Percentiles rank a stretch among this genome's conserved stretches.
Conservation (phyloP, 495 filamentous ascomycete species). For the Tuber calosporum region DNA sequence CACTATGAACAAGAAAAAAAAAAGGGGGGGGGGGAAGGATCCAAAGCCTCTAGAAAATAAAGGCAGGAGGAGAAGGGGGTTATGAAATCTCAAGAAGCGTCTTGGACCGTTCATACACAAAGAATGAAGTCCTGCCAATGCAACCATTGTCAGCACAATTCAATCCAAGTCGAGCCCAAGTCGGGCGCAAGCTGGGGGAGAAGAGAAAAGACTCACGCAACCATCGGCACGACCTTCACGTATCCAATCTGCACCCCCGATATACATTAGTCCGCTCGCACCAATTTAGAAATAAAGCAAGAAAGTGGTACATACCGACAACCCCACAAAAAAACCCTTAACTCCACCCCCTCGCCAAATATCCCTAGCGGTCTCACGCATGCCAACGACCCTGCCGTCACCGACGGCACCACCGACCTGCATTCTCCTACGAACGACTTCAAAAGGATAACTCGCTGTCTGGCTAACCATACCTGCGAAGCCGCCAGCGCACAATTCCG, state of each 20-base stretch:
- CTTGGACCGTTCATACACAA: constrained; percentile 78
- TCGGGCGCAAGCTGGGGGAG: constrained; percentile 42
- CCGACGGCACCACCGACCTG: constrained; percentile 92
- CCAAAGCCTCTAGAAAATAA: neutral
- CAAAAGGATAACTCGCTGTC: constrained; percentile 84
- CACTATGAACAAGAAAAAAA: neutral
- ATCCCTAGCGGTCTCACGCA: constrained; percentile 65
- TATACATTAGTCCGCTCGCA: neutral
- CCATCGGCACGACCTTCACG: constrained; percentile 87
- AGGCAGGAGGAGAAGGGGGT: constrained; percentile 1
- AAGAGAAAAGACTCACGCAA: constrained; percentile 59
- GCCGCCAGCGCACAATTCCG: constrained; percentile 76
- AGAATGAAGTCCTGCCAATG: constrained; percentile 45
- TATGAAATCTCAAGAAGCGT: constrained; percentile 60
- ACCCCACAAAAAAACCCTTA: constrained; percentile 81
- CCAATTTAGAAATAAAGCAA: neutral
- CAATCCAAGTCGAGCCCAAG: neutral
- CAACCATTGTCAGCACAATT: neutral
- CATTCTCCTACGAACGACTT: constrained; percentile 87
- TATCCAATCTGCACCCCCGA: constrained; percentile 66
- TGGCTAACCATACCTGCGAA: constrained; percentile 80
- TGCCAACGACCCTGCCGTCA: constrained; percentile 68
- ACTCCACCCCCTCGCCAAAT: constrained; percentile 71
- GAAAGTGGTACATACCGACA: constrained; percentile 47
- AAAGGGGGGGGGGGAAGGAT: neutral